Evolutionary conservation across 2,329 filamentous ascomycete species (phyloP).

Genomic region (Epichloe uncinata): DNA sequence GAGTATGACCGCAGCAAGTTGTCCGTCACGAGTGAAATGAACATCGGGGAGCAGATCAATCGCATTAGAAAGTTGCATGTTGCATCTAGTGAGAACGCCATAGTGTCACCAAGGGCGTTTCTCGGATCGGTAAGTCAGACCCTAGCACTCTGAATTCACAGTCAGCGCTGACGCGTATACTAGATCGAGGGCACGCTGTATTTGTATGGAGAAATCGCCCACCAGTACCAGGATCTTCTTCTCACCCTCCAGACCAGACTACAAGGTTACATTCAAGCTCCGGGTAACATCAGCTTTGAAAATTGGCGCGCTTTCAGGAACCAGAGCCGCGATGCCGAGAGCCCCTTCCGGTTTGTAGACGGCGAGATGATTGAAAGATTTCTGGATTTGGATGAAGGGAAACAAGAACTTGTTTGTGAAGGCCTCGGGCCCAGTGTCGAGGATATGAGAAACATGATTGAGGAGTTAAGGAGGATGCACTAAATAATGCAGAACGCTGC

Average conservation of each 20-base stretch:
- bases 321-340: constrained; percentile 56
- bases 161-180: constrained; percentile 3
- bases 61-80: constrained; percentile 65
- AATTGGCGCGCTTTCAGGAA: constrained; percentile 74
- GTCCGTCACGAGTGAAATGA: constrained; percentile 66
- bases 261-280: constrained; percentile 49
- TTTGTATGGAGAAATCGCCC: constrained; percentile 68
- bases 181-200: constrained; percentile 87
- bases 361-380: constrained; percentile 84
- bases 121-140: constrained; percentile 59
- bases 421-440: constrained; percentile 48
- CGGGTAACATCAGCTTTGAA: constrained; percentile 64
- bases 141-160: background rate
- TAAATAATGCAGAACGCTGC: constrained; percentile 14
- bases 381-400: constrained; percentile 51
- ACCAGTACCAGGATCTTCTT: constrained; percentile 62
- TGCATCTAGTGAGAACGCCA: constrained; percentile 46
- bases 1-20: constrained; percentile 59
- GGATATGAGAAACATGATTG: constrained; percentile 47
- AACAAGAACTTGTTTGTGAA: constrained; percentile 38
- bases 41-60: constrained; percentile 88
- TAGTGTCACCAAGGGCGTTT: constrained; percentile 72
- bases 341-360: constrained; percentile 79
- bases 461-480: constrained; percentile 50
- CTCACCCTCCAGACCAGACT: constrained; percentile 68